Conservation (phyloP, 768 basidiomycete species). For the Botryobasidium botryosum region DNA sequence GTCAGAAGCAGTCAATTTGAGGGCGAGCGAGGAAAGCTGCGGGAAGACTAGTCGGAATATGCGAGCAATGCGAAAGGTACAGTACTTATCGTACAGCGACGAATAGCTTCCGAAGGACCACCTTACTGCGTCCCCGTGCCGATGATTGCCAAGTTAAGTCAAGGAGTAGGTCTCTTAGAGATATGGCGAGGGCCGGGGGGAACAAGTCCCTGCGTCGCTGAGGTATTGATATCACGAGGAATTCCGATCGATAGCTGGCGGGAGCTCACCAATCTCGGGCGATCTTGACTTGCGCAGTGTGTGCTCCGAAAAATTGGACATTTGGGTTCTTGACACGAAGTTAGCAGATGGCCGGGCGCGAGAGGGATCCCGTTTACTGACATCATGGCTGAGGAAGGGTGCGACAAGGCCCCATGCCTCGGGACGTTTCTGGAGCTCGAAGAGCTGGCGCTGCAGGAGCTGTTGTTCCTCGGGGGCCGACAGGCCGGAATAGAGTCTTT, state of each 20-base stretch:
- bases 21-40: constrained; percentile 49
- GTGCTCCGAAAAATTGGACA: constrained; percentile 90
- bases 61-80: background rate
- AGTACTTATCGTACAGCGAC: constrained; percentile 45
- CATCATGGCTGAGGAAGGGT: constrained; percentile 46
- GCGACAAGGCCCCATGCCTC: constrained; percentile 77
- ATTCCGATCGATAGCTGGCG: background rate
- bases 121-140: constrained; percentile 37
- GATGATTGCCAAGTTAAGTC: constrained; percentile 53
- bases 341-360: background rate
- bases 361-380: background rate
- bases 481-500: constrained; percentile 10
- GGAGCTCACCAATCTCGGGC: constrained; percentile 63
- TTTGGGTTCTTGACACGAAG: constrained; percentile 36
- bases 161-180: constrained; percentile 49
- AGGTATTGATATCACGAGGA: background rate
- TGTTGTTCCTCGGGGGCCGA: constrained; percentile 11
- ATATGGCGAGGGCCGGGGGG: constrained; percentile 39
- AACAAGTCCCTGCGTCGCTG: constrained; percentile 45
- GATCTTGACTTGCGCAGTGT: constrained; percentile 88
- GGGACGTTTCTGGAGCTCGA: constrained; percentile 13
- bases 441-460: constrained; percentile 12
- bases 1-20: constrained; percentile 45
- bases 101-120: constrained; percentile 75
- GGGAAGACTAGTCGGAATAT: constrained; percentile 1